A percentile compares a stretch with the other conserved stretches of the same genome.
phyloP scores from a whole-genome alignment of 2,329 filamentous ascomycete genomes.

The Fonsecaea erecta region DNA sequence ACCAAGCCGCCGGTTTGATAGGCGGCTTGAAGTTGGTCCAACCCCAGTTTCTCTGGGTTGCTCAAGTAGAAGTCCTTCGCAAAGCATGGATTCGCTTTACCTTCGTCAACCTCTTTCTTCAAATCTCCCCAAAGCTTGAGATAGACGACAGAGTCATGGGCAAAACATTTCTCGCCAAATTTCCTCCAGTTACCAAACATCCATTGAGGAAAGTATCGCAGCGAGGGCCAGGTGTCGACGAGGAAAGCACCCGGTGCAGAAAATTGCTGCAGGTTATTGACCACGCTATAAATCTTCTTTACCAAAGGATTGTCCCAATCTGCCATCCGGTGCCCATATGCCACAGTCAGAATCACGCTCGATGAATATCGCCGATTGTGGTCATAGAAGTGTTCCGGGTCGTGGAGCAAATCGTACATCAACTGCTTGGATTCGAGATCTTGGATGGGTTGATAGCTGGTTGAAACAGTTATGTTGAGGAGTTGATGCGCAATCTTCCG shows the following conservation, averaged over 20 bases:
- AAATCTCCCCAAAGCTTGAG: conserved; percentile 30
- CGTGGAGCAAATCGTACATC: conserved; percentile 48
- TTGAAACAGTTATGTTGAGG: conserved; percentile 51
- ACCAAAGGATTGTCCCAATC: conserved; percentile 51
- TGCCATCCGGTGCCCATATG: conserved; percentile 56
- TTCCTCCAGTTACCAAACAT: conserved; percentile 32
- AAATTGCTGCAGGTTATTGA: conserved; percentile 54
- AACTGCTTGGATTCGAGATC: conserved; percentile 56
- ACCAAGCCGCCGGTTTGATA: conserved; percentile 34
- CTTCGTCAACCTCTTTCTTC: conserved; percentile 30
- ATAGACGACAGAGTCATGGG: conserved; percentile 27
- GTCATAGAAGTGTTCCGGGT: conserved; percentile 50
- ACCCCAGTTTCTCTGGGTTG: conserved; percentile 27
- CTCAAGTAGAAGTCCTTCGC: conserved; percentile 31
- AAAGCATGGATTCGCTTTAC: conserved; percentile 28
- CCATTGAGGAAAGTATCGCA: conserved; percentile 51
- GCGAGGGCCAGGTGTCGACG: conserved; percentile 53
- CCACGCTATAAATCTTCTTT: conserved; percentile 53
- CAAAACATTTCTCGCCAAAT: conserved; percentile 29
- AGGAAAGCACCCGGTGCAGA: conserved; percentile 50
- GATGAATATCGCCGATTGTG: conserved; percentile 56
- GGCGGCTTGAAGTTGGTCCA: conserved; percentile 29
- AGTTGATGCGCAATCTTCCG: conserved; percentile 51
- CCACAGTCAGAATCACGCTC: conserved; percentile 56
- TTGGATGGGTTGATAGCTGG: conserved; percentile 55